Percentiles rank a stretch among this genome's conserved stretches.
Conservation (phyloP, 228 moss, liverwort and hornwort species). For the Sphagnum magellanicum region DNA sequence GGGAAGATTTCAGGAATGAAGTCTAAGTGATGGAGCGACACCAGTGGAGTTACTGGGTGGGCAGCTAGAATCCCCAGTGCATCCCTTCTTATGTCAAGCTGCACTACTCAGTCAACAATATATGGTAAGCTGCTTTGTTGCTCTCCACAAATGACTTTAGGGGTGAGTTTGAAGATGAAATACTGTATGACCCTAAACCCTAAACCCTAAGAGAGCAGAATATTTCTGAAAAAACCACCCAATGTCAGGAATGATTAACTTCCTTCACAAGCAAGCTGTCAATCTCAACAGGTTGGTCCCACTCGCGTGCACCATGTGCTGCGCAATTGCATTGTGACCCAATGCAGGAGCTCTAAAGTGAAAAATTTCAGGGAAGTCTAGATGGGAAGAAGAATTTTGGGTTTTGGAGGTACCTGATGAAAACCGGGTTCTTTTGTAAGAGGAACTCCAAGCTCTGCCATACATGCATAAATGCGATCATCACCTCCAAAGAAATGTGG, state of each 20-base stretch:
- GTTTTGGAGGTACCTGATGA: conserved; percentile 30
- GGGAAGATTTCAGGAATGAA: conserved; percentile 39
- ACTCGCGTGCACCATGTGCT: too few species aligned
- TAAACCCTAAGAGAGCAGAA: background rate
- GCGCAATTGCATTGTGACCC: background rate
- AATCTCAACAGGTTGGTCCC: too few species aligned
- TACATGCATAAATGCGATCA: conserved; percentile 56
- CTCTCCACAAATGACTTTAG: background rate
- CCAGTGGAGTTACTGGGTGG: conserved; percentile 37
- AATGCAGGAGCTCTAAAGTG: background rate
- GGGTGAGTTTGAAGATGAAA: background rate
- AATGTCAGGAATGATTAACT: too few species aligned
- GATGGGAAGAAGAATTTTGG: background rate
- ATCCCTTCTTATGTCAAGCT: conserved; percentile 47
- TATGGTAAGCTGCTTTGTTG: too few species aligned
- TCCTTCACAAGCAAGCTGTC: background rate
- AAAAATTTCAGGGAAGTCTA: background rate
- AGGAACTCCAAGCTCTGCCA: conserved; percentile 59
- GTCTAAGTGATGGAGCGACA: conserved; percentile 50
- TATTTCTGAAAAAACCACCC: too few species aligned
- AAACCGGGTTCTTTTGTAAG: conserved; percentile 56
- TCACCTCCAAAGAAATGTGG: conserved; percentile 50
- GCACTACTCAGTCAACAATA: background rate
- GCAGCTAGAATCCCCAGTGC: conserved; percentile 46
- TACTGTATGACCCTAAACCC: background rate